phyloP scores from a whole-genome alignment of 2,329 filamentous ascomycete species.

The Pseudofabraea citricarpa region DNA sequence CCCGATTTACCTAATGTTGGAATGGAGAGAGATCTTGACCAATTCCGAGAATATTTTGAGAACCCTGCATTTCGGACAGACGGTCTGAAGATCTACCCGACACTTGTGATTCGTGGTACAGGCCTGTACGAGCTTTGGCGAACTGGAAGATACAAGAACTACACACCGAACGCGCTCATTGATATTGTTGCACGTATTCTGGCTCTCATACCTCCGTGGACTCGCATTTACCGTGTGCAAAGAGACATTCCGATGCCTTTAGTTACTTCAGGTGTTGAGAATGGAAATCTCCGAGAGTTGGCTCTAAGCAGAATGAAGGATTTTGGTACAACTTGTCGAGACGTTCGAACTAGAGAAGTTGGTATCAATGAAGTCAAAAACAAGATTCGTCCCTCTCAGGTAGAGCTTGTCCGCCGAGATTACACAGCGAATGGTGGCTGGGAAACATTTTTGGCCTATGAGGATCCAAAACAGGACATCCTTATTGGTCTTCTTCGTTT shows the following conservation, averaged over 20 bases:
- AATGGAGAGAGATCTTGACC: slow-evolving; percentile 95
- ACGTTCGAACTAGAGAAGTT: slow-evolving; percentile 93
- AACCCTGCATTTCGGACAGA: slow-evolving; percentile 95
- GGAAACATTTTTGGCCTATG: slow-evolving; percentile 98
- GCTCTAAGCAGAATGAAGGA: slow-evolving; percentile 98
- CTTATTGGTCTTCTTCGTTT: slow-evolving; percentile 85
- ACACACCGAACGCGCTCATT: slow-evolving; percentile 93
- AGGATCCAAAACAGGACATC: slow-evolving; percentile 98
- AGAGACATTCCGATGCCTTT: slow-evolving; percentile 99
- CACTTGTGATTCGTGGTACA: slow-evolving; percentile 92
- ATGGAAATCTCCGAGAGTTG: slow-evolving; percentile 90
- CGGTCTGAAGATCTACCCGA: slow-evolving; percentile 96
- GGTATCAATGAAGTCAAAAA: slow-evolving; percentile 99
- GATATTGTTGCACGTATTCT: slow-evolving; percentile 96
- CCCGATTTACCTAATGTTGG: slow-evolving; percentile 96
- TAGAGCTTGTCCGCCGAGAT: slow-evolving; percentile 90
- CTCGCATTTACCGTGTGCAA: slow-evolving; percentile 96
- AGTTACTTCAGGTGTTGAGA: slow-evolving; percentile 97
- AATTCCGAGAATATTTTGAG: slow-evolving; percentile 97
- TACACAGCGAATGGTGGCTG: slow-evolving; percentile 94
- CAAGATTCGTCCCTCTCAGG: slow-evolving; percentile 93
- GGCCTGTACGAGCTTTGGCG: slow-evolving; percentile 97
- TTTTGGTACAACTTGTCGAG: slow-evolving; percentile 93
- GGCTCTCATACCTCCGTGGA: slow-evolving; percentile 94
- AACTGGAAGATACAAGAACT: slow-evolving; percentile 96